Base-by-base conservation (phyloP, 257 asterid species). In the Scutellaria barbata region DNA sequence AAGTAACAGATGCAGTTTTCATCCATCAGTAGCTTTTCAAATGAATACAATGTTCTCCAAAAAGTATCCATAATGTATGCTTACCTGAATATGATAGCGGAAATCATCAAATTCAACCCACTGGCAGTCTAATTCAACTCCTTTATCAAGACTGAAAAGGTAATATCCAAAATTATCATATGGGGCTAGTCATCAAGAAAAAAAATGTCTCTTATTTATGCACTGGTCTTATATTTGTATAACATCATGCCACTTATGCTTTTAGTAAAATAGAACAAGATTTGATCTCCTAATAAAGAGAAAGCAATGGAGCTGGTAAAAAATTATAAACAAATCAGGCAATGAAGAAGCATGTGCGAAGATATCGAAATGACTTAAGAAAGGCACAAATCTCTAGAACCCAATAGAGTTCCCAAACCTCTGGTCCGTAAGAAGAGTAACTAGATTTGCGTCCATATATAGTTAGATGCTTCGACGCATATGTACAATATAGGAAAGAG, bases 101-200 rank as follows among this genome's bases (percentile, higher is more conserved):
- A 94, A 84, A 84, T 94, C 98, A 70, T 81, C 95, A 77, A 94
- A 94, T 77, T 94, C 96, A 77, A 86, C 84, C 95, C 96, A 94
- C 76, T 89, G 92, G 83, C 92, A 82, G 72, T 90, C 98, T 69
- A 94, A 77, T 74, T 94, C 98, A 81, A 85, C 86, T 77, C 96
- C 98, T 82, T 91, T 94, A 64, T 94, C 98, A 72, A 89, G 87
- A 83, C 98, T 90, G 90, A 68, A 80, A 74, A 64, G 71, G 56
- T 7, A 75, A 39, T 37, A 48, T 13, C 52, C 55, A 69, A 6
- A 61, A 33, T 18, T 13, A 17, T 73, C 69, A 73, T 14, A 73
- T 14, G n/a, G 30, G 17, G 52, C 51, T 13, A 63, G 45, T 48
- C 37, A 71, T 59, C 66, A 25, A 52, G 33, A 45, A 60, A 55